phyloP scores from a whole-genome alignment of 257 asterid genomes.

The Solanum pennellii region DNA sequence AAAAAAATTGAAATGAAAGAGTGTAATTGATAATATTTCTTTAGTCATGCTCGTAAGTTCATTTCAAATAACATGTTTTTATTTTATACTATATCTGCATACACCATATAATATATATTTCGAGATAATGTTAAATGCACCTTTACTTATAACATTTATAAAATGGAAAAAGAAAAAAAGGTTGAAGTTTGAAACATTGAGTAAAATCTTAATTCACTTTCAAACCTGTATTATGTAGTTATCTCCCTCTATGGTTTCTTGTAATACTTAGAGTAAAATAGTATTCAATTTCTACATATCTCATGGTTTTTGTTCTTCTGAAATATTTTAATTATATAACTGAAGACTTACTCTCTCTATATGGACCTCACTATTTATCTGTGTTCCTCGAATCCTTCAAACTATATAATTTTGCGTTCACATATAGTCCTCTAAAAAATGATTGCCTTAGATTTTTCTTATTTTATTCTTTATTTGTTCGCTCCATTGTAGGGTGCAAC shows the following conservation, averaged over 20 bases:
- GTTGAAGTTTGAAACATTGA: background rate
- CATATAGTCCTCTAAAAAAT: background rate
- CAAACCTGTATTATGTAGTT: background rate
- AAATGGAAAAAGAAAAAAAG: background rate
- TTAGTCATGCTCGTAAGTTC: no score
- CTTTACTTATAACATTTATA: background rate
- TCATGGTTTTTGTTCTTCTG: background rate
- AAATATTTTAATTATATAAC: background rate
- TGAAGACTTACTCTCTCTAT: background rate
- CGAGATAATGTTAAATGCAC: no score
- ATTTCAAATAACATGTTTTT: no score
- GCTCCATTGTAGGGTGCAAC: background rate
- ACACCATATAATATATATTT: no score
- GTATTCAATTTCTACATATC: background rate
- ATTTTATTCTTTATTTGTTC: background rate
- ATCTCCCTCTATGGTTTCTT: background rate
- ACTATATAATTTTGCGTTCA: background rate
- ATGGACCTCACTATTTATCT: background rate
- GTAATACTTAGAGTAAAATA: background rate
- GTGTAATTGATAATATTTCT: no score
- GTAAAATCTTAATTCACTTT: background rate
- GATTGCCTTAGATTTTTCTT: background rate
- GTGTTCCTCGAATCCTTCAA: background rate
- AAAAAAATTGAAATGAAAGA: no score
- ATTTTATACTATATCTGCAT: no score